A percentile compares a stretch with the other conserved stretches of the same genome.
These are phyloP conservation scores for Adenanthera pavonina DNA, from an alignment of 306 rosid genomes.

Conservation along the genomic window DNA sequence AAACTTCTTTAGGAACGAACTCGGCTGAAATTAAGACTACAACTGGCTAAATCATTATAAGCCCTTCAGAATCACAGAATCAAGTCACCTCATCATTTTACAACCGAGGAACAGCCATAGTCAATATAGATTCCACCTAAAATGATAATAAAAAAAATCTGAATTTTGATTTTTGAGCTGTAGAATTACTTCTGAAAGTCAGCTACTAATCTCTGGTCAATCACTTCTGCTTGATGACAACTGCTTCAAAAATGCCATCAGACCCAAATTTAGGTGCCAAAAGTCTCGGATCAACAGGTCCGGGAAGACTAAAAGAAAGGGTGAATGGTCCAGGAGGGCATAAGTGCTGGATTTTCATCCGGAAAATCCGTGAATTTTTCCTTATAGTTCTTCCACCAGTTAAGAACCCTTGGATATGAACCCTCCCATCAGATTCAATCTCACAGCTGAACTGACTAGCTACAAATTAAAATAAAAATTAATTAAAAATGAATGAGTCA, in stretches of 20 bases:
- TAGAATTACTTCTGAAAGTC: slow-evolving; percentile 20
- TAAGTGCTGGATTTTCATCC: slow-evolving; percentile 57
- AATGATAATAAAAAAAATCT: background rate
- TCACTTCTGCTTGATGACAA: slow-evolving; percentile 53
- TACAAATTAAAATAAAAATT: slow-evolving; percentile 26
- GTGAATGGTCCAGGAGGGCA: slow-evolving; percentile 79
- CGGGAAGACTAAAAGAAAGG: slow-evolving; percentile 74
- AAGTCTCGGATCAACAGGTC: slow-evolving; percentile 85
- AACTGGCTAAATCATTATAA: slow-evolving; percentile 19
- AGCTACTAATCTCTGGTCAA: slow-evolving; percentile 14
- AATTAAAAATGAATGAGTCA: background rate
- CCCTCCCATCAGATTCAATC: slow-evolving; percentile 72
- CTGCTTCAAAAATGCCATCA: slow-evolving; percentile 80
- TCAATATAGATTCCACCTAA: slow-evolving; percentile 28
- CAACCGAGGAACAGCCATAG: slow-evolving; percentile 2
- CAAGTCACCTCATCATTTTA: slow-evolving; percentile 32
- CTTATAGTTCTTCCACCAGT: slow-evolving; percentile 60
- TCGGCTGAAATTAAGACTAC: background rate
- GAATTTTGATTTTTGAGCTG: background rate
- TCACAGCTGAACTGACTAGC: slow-evolving; percentile 72
- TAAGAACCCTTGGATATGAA: slow-evolving; percentile 60
- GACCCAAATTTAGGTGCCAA: slow-evolving; percentile 68
- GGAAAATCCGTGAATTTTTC: slow-evolving; percentile 59
- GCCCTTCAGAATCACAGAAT: slow-evolving; percentile 3
- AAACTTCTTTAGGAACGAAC: background rate